Base-by-base conservation (phyloP, 345 rosid genomes). In the Toxicodendron radicans region DNA sequence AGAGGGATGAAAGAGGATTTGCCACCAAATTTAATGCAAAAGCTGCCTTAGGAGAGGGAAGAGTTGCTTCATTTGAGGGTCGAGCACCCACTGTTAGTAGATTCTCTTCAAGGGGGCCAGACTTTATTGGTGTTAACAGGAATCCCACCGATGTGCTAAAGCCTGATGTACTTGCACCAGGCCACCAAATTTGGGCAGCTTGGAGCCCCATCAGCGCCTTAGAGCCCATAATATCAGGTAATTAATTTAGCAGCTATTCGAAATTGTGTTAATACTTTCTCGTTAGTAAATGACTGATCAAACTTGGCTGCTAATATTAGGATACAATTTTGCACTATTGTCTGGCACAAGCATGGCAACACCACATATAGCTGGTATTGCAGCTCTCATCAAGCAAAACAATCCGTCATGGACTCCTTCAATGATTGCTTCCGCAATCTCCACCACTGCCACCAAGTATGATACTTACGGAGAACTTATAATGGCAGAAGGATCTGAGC, bases 291-390 rank as follows among this genome's bases (percentile, higher is more conserved):
- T 7, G 17, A 49, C 53, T 72, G 38, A 59, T 60, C 20, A 10
- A 68, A 23, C 73, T 53, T 59, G 76, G 32, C 18, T 38, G 18
- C 20, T 24, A 52, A 60, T 66, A 5, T 23, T 2, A 94, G 98
- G 97, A 52, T 68, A 82, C 49, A 82, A 67, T 69, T 94, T 87
- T 72, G 98, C 97, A 0, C 72, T 94, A 56, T 48, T 90, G 59
- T 94, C 98, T 0, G 98, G 97, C 45, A 89, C 97, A 2, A 94
- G 98, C 85, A 92, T 92, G 98, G 97, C 97, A 0, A 75, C 97
- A 43, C 97, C 97, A 64, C 98, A 94, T 58, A 70, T 89, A 6
- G 91, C 60, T 0, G 98, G 98, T 63, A 83, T 88, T 32, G 88
- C 89, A 1, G 97, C 92, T 4, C 76, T 92, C 2, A 87, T 94